Evolutionary conservation across 208 protist genomes (phyloP).

Genomic region (Trypanosomatidae sp.): DNA sequence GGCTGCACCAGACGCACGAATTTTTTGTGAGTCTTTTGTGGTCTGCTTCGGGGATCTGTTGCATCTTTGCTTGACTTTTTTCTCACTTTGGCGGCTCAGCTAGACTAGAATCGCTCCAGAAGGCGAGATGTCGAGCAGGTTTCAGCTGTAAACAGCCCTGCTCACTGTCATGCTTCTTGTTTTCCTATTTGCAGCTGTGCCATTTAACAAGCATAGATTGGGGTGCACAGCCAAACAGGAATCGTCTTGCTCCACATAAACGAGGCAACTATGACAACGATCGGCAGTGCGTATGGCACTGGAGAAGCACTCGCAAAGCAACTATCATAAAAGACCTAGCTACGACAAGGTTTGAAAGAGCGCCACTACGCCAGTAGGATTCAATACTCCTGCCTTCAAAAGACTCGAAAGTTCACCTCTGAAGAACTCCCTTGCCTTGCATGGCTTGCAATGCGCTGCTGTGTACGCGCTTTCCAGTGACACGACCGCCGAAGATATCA

Average conservation of each 20-base stretch:
- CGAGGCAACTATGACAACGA: neutral
- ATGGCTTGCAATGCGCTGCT: conserved; percentile 3
- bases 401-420: conserved; percentile 26
- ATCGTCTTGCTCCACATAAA: neutral
- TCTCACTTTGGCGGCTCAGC: neutral
- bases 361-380: conserved; percentile 22
- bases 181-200: neutral
- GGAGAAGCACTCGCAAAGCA: neutral
- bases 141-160: neutral
- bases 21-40: neutral
- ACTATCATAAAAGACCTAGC: neutral
- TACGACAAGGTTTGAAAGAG: conserved; percentile 7
- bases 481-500: conserved; percentile 5
- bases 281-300: neutral
- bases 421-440: conserved; percentile 20
- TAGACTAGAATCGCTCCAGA: neutral
- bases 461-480: conserved; percentile 6
- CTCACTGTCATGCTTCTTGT: neutral
- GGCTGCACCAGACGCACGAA: neutral
- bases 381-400: conserved; percentile 25
- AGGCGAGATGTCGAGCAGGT: neutral
- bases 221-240: neutral
- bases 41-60: neutral
- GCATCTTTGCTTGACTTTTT: neutral
- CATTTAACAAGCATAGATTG: neutral